Evolutionary conservation across 495 filamentous ascomycete genomes (phyloP), one percentile per base, ranked within the genome.

Genomic region (Niebla homalea): DNA sequence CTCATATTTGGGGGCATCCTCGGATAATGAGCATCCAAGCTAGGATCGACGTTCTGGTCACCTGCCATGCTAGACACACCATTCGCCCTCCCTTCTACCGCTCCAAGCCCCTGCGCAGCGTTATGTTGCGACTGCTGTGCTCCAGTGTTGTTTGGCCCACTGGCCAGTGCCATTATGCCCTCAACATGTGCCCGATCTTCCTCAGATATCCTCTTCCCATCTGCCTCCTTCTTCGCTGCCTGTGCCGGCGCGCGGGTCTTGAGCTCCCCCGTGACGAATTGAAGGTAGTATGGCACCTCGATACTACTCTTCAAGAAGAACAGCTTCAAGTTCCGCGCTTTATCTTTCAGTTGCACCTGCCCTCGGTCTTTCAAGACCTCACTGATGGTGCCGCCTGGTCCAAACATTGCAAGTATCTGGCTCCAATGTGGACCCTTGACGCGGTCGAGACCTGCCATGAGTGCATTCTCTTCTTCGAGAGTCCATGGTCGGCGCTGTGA

Each of bases 381-480:
- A 44, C 82, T 89, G 47, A 92, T 77, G 3, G 80, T 83, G 4
- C 89, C 89, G 32, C 85, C 85, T 0, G 78, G 76, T 0, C 89
- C 89, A 58, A 89, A 95, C 59, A 97, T 79, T 12, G 81, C 81
- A 3, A 97, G 71, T 35, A 97, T 97, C 61, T 95, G 89, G 54
- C 84, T 89, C 89, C 89, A 97, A 56, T 97, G 90, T 43, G 89
- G 89, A 0, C 89, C 89, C 61, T 88, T 88, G 23, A 97, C 89
- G 48, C 81, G 80, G 61, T 94, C 90, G 10, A 97, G 75, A 11
- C 89, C 89, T 32, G 84, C 80, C 85, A 97, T 92, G 43, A 97
- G 70, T 0, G 89, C 89, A 60, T 85, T 86, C 60, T 97, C 89
- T 65, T 97, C 89, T 49, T 92, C 87, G 0, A 79, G 79, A 1